Base-by-base conservation (phyloP, 305 asterid genomes). In the Fraxinus platypoda region DNA sequence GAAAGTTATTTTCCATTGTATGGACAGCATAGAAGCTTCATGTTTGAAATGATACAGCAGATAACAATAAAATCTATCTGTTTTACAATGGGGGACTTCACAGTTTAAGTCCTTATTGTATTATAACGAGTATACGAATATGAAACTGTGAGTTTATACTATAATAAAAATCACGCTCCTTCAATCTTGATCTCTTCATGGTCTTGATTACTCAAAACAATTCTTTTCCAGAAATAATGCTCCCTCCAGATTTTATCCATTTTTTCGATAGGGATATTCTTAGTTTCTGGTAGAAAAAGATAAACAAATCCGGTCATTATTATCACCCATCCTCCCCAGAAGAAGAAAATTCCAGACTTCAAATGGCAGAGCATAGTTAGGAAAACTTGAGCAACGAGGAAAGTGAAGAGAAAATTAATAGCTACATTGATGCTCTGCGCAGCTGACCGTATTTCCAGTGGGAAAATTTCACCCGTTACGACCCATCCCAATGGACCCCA, bases 401-500 rank as follows among this genome's bases (percentile, higher is more conserved):
- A 87, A 2, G 89, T 87, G 80, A 82, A 80, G 2, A 82, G 17
- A 54, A 87, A 78, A 72, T 87, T 89, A 1, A 79, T 78, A 1
- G 89, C 83, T 7, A 89, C 89, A 8, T 81, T 84, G 1, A 87
- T 64, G 19, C 90, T 82, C 54, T 86, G 89, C 6, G 82, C 91
- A 3, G 91, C 91, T 6, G 89, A 89, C 21, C 89, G 84, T 2
- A 88, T 81, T 59, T 88, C 90, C 41, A 88, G 1, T 3, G 66
- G 66, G 66, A 52, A 85, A 87, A 4, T 86, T 66, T 89, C 89
- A 71, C 89, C 86, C 0, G 88, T 82, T 0, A 87, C 88, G 3
- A 89, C 81, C 91, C 90, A 89, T 9, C 88, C 92, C 49, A 89
- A 30, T 2, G 92, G 92, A 23, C 89, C 92, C 92, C 92, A 89